Evolutionary conservation across 192 early-diverging fungal genomes (phyloP).

Genomic region (Kappamyces sp.): DNA sequence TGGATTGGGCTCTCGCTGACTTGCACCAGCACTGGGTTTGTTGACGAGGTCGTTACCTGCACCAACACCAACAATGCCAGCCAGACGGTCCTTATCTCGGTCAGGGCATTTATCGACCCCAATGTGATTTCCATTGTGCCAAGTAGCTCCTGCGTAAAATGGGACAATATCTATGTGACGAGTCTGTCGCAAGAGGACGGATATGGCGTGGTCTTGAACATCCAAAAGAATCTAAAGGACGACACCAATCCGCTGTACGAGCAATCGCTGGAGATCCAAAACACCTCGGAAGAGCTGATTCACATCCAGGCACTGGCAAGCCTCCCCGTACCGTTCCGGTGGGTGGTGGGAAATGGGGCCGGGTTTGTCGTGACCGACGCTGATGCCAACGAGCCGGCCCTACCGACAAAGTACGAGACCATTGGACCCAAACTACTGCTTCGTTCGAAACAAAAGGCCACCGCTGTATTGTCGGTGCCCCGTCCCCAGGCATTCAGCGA

Average conservation of each 20-base stretch:
- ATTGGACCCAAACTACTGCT: slow-evolving; percentile 43
- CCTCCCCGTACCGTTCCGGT: slow-evolving; percentile 35
- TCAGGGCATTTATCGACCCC: slow-evolving; percentile 66
- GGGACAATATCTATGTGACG: slow-evolving; percentile 50
- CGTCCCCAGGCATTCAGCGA: slow-evolving; percentile 32
- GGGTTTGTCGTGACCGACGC: slow-evolving; percentile 26
- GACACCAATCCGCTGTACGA: slow-evolving; percentile 32
- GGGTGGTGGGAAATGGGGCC: slow-evolving; percentile 27
- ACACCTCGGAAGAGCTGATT: slow-evolving; percentile 49
- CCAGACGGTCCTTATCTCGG: slow-evolving; percentile 57
- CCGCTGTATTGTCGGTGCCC: slow-evolving; percentile 48
- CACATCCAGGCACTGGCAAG: slow-evolving; percentile 45
- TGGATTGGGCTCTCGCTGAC: slow-evolving; percentile 51
- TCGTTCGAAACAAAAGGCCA: slow-evolving; percentile 38
- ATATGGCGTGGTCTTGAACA: slow-evolving; percentile 1
- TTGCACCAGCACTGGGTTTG: slow-evolving; percentile 28
- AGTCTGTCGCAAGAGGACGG: not conserved
- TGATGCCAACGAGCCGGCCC: not conserved
- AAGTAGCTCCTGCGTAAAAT: slow-evolving; percentile 20
- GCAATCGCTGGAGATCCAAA: slow-evolving; percentile 29
- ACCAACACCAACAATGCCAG: slow-evolving; percentile 65
- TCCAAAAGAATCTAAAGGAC: slow-evolving; percentile 24
- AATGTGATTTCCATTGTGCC: too few species aligned
- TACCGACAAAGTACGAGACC: slow-evolving; percentile 13
- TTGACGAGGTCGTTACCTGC: slow-evolving; percentile 56